A percentile compares a stretch with the other conserved stretches of the same genome.
Conservation (phyloP, 2,329 filamentous ascomycete genomes). For the Trichoderma arundinaceum region DNA sequence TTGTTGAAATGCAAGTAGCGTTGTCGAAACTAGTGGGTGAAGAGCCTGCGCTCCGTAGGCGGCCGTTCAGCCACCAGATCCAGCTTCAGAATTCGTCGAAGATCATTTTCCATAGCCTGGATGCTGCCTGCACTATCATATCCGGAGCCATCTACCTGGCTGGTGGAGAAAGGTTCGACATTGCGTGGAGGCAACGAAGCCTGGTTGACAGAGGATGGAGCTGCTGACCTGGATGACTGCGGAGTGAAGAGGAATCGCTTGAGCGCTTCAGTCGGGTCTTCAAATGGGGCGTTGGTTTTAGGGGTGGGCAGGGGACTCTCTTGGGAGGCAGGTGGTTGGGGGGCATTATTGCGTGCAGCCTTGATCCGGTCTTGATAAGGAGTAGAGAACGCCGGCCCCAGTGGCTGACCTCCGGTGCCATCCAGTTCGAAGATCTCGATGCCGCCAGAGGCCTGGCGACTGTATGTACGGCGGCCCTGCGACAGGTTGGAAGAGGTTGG, state of each 20-base stretch:
- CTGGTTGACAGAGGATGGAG: conserved; percentile 7
- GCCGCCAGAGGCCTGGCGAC: conserved; percentile 36
- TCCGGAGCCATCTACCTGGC: conserved; percentile 18
- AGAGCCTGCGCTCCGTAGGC: conserved; percentile 34
- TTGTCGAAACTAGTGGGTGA: conserved; percentile 33
- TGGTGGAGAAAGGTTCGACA: conserved; percentile 9
- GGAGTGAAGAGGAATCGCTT: conserved; percentile 62
- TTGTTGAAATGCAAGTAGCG: conserved; percentile 7
- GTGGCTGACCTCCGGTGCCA: conserved; percentile 58
- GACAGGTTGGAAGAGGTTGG: conserved; percentile 38
- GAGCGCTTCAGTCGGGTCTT: conserved; percentile 55
- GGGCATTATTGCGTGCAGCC: conserved; percentile 53
- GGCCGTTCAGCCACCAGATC: conserved; percentile 41
- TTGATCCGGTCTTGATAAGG: conserved; percentile 67
- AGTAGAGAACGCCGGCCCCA: conserved; percentile 72
- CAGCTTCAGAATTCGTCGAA: conserved; percentile 59
- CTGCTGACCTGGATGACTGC: conserved; percentile 33
- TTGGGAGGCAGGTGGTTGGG: conserved; percentile 34
- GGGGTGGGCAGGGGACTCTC: conserved; percentile 31
- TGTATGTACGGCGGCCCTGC: conserved; percentile 38
- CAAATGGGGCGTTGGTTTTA: conserved; percentile 30
- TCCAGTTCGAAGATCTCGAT: conserved; percentile 63
- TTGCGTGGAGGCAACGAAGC: conserved; percentile 9
- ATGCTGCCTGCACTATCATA: conserved; percentile 45
- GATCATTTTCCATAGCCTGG: conserved; percentile 58